Evolutionary conservation across 2,329 filamentous ascomycete species (phyloP), one percentile per base, ranked within the genome.

Genomic region (Fusarium devonianum): DNA sequence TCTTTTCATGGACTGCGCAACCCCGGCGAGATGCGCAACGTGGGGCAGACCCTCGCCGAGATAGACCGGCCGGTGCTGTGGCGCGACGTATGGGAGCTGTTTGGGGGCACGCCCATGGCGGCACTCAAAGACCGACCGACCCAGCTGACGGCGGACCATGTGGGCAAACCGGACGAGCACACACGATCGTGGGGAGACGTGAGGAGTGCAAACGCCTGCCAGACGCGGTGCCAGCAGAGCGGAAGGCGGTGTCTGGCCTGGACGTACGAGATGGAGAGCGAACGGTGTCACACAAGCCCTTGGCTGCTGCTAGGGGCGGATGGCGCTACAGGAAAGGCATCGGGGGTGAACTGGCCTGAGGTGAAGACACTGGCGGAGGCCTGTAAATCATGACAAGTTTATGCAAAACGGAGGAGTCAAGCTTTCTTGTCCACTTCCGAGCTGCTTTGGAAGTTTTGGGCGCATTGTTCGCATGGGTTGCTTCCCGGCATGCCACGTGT

Each of bases 1-100:
- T 79, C 78, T 8, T 82, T 83, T 60, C 80, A 83, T 62, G 76
- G 74, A 19, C 69, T 83, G 8, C 73, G 75, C 30, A 65, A 72
- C 23, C 71, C 71, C 4, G 69, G 71, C 8, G 70, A 71, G 46
- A 83, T 83, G 80, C 59, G 68, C 22, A 65, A 69, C 17, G 71
- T 78, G 7, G 78, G 77, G 16, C 65, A 67, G 16, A 68, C 67
- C 11, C 76, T 83, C 48, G 66, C 69, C 10, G 60, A 67, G 14
- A 58, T 71, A 34, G 60, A 67, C 17, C 62, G 69, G 30, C 75
- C 78, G 0, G 70, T 82, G 6, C 69, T 76, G 41, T 82, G 80
- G 80, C 69, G 73, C 25, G 73, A 81, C 32, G 58, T 84, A 17
- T 80, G 78, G 73, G 67, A 72, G 34, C 69, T 80, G 11, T 82